Conservation (phyloP, 108 stramenopile species). For the Hondaea fermentalgiana region DNA sequence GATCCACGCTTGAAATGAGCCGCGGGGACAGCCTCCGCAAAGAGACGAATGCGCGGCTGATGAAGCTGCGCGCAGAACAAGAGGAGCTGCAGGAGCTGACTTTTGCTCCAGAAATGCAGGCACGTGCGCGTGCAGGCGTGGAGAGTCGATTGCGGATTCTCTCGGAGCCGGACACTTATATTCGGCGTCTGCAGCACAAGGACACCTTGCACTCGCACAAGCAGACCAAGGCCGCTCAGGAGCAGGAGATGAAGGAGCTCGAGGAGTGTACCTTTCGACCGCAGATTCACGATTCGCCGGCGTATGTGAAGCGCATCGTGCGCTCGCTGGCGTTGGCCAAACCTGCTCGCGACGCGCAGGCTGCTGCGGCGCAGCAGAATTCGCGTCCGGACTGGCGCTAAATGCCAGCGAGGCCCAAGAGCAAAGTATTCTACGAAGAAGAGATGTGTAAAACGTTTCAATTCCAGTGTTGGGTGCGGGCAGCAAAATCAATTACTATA, state of each 20-base stretch:
- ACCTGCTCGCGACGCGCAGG: background rate
- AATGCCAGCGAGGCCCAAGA: background rate
- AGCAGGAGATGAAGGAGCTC: conserved; percentile 34
- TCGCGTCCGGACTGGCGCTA: background rate
- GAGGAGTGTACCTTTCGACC: conserved; percentile 50
- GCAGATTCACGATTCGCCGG: conserved; percentile 40
- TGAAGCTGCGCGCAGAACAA: conserved; percentile 34
- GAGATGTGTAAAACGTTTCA: background rate
- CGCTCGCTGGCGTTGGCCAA: conserved; percentile 26
- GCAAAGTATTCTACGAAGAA: background rate
- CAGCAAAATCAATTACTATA: no score
- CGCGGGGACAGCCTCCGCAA: conserved; percentile 41
- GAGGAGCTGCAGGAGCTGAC: conserved; percentile 36
- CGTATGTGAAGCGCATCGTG: conserved; percentile 40
- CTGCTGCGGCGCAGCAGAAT: background rate
- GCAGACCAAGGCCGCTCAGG: background rate
- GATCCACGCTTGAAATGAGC: conserved; percentile 39
- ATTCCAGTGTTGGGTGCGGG: background rate
- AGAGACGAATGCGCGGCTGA: conserved; percentile 42
- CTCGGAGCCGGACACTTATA: conserved; percentile 39
- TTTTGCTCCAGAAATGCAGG: conserved; percentile 35
- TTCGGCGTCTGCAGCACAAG: conserved; percentile 32
- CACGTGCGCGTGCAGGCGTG: conserved; percentile 17
- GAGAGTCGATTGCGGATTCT: conserved; percentile 33
- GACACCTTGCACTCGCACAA: conserved; percentile 9